These are phyloP conservation scores for Clohesyomyces aquaticus DNA, from an alignment of 495 filamentous ascomycete species.

Conservation along the genomic window DNA sequence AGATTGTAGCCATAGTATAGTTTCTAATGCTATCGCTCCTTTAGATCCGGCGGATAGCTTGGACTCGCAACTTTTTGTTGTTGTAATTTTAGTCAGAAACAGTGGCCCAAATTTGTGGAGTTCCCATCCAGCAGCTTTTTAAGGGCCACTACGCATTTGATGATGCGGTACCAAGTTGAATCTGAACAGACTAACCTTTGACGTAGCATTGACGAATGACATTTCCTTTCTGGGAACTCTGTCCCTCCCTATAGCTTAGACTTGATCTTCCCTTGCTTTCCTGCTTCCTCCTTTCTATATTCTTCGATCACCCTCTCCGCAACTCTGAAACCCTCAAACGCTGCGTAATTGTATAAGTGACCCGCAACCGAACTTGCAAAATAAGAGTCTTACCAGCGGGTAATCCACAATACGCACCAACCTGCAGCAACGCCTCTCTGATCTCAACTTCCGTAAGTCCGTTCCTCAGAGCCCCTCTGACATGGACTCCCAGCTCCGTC, in stretches of 20 bases:
- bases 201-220: too few species aligned
- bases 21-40: too few species aligned
- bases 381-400: conserved; percentile 50
- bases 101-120: too few species aligned
- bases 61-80: too few species aligned
- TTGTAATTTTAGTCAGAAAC: too few species aligned
- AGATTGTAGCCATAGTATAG: too few species aligned
- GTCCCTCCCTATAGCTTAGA: conserved; percentile 7
- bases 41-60: too few species aligned
- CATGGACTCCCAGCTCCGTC: conserved; percentile 58
- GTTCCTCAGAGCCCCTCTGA: conserved; percentile 60
- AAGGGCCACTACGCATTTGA: too few species aligned
- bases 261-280: conserved; percentile 1
- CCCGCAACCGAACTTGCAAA: background rate
- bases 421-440: conserved; percentile 57
- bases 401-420: conserved; percentile 59
- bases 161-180: too few species aligned
- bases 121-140: too few species aligned
- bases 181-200: too few species aligned
- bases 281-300: conserved; percentile 15
- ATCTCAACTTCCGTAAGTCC: conserved; percentile 59
- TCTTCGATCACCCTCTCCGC: conserved; percentile 44
- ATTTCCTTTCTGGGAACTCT: background rate
- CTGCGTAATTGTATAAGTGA: background rate
- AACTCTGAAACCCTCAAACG: conserved; percentile 53